A percentile compares a stretch with the other conserved stretches of the same genome.
phyloP scores from a whole-genome alignment of 1,284 basidiomycete species.

The Neotropicomus parvogracilis region DNA sequence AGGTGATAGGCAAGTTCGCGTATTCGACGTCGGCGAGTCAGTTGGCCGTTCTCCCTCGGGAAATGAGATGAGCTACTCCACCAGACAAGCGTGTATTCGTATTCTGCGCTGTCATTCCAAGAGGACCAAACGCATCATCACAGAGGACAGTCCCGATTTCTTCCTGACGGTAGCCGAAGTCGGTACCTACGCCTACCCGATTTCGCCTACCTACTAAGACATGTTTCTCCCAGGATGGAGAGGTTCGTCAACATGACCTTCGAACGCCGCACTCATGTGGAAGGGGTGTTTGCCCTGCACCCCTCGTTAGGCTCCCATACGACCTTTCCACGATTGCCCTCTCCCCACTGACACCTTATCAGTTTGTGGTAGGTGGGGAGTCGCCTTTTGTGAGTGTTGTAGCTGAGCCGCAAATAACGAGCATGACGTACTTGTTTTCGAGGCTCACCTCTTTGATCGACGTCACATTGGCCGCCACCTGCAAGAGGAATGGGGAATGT shows the following conservation, averaged over 20 bases:
- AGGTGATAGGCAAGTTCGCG: slow-evolving; percentile 76
- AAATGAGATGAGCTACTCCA: slow-evolving; percentile 39
- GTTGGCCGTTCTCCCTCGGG: slow-evolving; percentile 36
- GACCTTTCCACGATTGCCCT: slow-evolving; percentile 63
- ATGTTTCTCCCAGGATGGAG: slow-evolving; percentile 47
- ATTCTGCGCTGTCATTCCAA: slow-evolving; percentile 65
- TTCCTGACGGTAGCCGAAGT: slow-evolving; percentile 88
- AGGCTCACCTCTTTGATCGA: slow-evolving; percentile 89
- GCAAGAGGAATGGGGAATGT: slow-evolving; percentile 70
- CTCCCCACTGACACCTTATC: slow-evolving; percentile 68
- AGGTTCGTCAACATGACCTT: slow-evolving; percentile 86
- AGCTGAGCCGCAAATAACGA: not conserved
- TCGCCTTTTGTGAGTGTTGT: slow-evolving; percentile 55
- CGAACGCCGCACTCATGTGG: slow-evolving; percentile 64
- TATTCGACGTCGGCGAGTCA: slow-evolving; percentile 71
- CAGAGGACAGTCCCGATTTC: slow-evolving; percentile 77
- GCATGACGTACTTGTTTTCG: slow-evolving; percentile 1
- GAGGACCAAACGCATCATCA: slow-evolving; percentile 78
- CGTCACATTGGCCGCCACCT: slow-evolving; percentile 69
- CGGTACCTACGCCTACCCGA: slow-evolving; percentile 16
- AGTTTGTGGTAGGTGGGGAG: slow-evolving; percentile 73
- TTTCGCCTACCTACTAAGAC: slow-evolving; percentile 4
- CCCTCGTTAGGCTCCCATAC: slow-evolving; percentile 59
- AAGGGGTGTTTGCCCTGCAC: slow-evolving; percentile 55
- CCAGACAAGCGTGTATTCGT: slow-evolving; percentile 46